Evolutionary conservation across 2,329 filamentous ascomycete species (phyloP).

Genomic region (Eutypa lata): DNA sequence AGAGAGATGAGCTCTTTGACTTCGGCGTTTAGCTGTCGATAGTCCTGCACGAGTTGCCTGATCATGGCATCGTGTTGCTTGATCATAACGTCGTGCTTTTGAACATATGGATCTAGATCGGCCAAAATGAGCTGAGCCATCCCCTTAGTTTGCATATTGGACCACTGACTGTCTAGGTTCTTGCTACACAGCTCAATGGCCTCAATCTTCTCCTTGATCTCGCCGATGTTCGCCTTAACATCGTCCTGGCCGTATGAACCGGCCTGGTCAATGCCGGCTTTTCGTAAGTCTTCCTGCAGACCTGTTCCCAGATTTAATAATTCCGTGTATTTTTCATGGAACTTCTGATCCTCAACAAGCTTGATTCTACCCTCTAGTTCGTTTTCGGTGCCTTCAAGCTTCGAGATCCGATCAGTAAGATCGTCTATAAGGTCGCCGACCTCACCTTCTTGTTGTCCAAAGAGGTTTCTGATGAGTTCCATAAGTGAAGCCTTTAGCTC

Average conservation of each 20-base stretch:
- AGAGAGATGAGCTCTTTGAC: background rate
- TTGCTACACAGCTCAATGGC: conserved; percentile 34
- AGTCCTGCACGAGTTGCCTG: background rate
- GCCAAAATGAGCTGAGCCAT: conserved; percentile 39
- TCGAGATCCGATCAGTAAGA: background rate
- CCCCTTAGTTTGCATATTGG: conserved; percentile 43
- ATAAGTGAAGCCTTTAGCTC: too few species aligned
- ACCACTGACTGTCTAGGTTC: conserved; percentile 44
- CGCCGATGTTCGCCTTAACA: conserved; percentile 24
- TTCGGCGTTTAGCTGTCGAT: background rate
- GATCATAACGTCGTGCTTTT: conserved; percentile 4
- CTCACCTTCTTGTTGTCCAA: too few species aligned
- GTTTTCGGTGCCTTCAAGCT: too few species aligned
- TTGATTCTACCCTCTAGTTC: too few species aligned
- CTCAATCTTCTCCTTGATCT: conserved; percentile 26
- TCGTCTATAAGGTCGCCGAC: background rate
- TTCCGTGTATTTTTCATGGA: background rate
- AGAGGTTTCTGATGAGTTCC: too few species aligned
- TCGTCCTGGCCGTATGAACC: background rate
- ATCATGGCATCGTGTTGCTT: conserved; percentile 5
- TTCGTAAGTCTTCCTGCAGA: conserved; percentile 4
- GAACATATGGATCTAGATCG: conserved; percentile 20
- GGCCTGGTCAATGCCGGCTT: background rate
- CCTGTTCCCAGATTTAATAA: conserved; percentile 1
- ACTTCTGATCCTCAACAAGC: background rate